Evolutionary conservation across 768 basidiomycete genomes (phyloP).

Genomic region (Terana coerulea): DNA sequence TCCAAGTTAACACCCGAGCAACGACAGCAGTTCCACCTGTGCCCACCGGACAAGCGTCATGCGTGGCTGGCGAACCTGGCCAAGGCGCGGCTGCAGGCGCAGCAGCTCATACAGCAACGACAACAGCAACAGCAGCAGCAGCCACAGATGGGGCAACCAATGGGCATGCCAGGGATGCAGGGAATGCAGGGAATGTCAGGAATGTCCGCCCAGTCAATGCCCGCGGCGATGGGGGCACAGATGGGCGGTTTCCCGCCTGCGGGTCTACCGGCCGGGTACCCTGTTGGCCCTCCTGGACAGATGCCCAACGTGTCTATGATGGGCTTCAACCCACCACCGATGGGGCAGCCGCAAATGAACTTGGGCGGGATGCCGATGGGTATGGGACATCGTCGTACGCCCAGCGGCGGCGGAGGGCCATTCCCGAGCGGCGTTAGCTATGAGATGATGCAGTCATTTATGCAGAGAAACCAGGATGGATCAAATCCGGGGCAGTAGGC

Average conservation of each 20-base stretch:
- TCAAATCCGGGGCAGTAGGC: background rate
- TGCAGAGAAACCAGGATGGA: slow-evolving; percentile 26
- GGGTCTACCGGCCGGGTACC: background rate
- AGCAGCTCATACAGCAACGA: slow-evolving; percentile 18
- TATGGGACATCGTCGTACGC: slow-evolving; percentile 22
- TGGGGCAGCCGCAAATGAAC: background rate
- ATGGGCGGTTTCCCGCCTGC: background rate
- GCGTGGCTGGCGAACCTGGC: slow-evolving; percentile 4
- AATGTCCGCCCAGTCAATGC: no score
- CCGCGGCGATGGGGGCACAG: no score
- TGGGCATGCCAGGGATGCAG: slow-evolving; percentile 10
- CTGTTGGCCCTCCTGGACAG: background rate
- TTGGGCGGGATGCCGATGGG: background rate
- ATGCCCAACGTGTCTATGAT: background rate
- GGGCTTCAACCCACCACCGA: background rate
- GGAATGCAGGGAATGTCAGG: no score
- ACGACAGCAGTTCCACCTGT: slow-evolving; percentile 11
- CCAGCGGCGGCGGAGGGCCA: slow-evolving; percentile 14
- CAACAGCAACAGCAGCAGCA: slow-evolving; percentile 18
- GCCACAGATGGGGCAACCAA: slow-evolving; percentile 9
- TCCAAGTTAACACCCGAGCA: slow-evolving; percentile 10
- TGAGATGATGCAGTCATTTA: slow-evolving; percentile 45
- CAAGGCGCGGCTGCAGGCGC: background rate
- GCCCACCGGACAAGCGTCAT: slow-evolving; percentile 18
- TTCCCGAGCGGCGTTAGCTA: slow-evolving; percentile 28